Percentiles rank a stretch among this genome's conserved stretches.
Evolutionary conservation across 164 flowering plant genomes (phyloP).

Genomic region (Chimonanthus praecox): DNA sequence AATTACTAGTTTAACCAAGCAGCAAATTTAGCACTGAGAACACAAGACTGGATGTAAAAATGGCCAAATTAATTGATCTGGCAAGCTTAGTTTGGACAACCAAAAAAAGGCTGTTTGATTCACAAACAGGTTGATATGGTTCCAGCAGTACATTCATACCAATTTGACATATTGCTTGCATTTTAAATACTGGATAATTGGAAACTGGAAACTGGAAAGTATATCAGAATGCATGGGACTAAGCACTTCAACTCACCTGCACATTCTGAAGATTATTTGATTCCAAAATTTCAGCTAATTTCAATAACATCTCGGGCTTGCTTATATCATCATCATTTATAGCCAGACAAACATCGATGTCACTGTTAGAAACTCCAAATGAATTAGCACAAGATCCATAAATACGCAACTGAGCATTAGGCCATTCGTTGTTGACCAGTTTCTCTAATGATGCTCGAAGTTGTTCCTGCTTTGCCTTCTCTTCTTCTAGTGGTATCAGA

Average conservation of each 20-base stretch:
- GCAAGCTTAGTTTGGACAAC: background rate
- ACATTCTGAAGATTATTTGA: constrained; percentile 82
- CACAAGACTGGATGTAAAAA: background rate
- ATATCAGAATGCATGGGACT: background rate
- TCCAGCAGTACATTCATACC: no score
- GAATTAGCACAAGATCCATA: constrained; percentile 98
- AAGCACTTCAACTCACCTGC: constrained; percentile 49
- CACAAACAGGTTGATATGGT: no score
- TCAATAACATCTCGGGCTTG: constrained; percentile 75
- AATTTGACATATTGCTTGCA: no score
- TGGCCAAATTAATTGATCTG: background rate
- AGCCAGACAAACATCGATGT: constrained; percentile 91
- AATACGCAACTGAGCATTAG: constrained; percentile 62
- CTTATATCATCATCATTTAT: constrained; percentile 41
- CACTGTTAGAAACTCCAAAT: constrained; percentile 91
- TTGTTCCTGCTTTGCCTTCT: constrained; percentile 78
- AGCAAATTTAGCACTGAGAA: background rate
- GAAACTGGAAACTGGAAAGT: background rate
- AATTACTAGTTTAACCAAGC: background rate
- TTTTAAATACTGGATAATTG: no score
- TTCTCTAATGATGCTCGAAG: constrained; percentile 58
- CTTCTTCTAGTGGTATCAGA: constrained; percentile 85
- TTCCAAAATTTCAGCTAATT: constrained; percentile 78
- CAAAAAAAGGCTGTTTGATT: no score
- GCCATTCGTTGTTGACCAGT: constrained; percentile 84